Base-by-base conservation (phyloP, 2,329 filamentous ascomycete species). In the Teratosphaeria nubilosa region DNA sequence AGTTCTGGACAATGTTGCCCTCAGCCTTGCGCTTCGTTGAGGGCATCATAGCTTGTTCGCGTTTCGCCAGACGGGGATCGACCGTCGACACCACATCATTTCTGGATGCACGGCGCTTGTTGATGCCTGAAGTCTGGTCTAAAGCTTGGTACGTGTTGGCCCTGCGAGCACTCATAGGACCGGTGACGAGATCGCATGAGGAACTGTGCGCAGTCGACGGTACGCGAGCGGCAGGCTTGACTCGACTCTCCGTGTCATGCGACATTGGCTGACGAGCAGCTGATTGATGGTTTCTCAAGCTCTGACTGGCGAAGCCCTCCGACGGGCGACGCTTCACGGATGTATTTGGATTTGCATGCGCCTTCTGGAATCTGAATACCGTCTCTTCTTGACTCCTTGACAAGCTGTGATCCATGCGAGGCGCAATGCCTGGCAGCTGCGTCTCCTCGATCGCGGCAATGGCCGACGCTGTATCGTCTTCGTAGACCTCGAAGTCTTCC, bases 341-440 rank as follows among this genome's bases (percentile, higher is more conserved):
- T 50, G 64, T 68, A 57, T 70, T 70, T 6, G 68, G 61, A 10
- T 55, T 55, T 13, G 66, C 65, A 53, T 61, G 60, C 5, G 58
- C 32, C 56, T 64, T 68, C 34, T 59, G 59, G 57, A 55, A 65
- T 3, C 51, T 54, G 54, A 64, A 63, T 48, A 58, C 58, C 25
- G 54, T 54, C 13, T 62, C 57, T 13, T 31, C 51, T 37, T 58
- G 53, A 14, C 30, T 58, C 27, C 4, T 52, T n/a, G 31, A 9
- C 2, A 57, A 16, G 24, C 51, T 58, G 25, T 57, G 50, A 37
- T 37, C 34, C 11, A 14, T 30, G 52, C 16, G n/a, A 53, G 5
- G 14, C 55, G 55, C 16, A 45, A 32, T n/a, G 22, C 52, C 31
- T 48, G 41, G 41, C 41, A 48, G n/a, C n/a, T 48, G 50, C 41